Percentiles rank a stretch among this genome's conserved stretches.
Conservation (phyloP, 2,329 filamentous ascomycete species). For the Xylariaceae sp. region DNA sequence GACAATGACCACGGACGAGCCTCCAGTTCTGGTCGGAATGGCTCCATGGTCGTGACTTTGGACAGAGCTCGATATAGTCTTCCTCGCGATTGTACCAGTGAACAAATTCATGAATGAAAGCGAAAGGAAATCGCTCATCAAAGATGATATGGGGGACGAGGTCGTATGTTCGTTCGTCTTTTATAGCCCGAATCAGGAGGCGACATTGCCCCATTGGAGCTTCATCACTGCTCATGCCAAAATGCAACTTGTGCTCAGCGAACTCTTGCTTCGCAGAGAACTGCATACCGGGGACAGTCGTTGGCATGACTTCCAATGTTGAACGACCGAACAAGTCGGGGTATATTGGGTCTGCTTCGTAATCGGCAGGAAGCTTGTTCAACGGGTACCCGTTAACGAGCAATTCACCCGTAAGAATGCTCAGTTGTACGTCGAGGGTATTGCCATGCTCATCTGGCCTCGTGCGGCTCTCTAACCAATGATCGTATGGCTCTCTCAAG, state of each 20-base stretch:
- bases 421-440: conserved; percentile 37
- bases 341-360: conserved; percentile 37
- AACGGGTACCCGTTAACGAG: conserved; percentile 48
- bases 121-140: conserved; percentile 23
- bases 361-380: conserved; percentile 40
- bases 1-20: conserved; percentile 7
- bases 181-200: conserved; percentile 2
- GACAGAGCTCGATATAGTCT: conserved; percentile 29
- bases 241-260: conserved; percentile 29
- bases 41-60: conserved; percentile 22
- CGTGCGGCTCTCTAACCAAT: conserved; percentile 19
- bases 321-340: conserved; percentile 37
- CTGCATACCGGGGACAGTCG: conserved; percentile 31
- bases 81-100: conserved; percentile 42
- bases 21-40: conserved; percentile 17
- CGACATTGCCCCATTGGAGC: neutral
- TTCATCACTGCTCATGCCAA: conserved; percentile 25
- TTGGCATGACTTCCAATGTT: conserved; percentile 39
- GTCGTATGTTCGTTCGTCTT: conserved; percentile 11
- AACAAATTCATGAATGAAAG: conserved; percentile 34
- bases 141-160: conserved; percentile 32
- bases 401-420: conserved; percentile 47
- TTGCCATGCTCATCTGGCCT: neutral
- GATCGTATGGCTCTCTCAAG: conserved; percentile 16
- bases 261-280: conserved; percentile 33